Conservation (phyloP, 2,329 filamentous ascomycete genomes). For the Ceratocystis ficicola region DNA sequence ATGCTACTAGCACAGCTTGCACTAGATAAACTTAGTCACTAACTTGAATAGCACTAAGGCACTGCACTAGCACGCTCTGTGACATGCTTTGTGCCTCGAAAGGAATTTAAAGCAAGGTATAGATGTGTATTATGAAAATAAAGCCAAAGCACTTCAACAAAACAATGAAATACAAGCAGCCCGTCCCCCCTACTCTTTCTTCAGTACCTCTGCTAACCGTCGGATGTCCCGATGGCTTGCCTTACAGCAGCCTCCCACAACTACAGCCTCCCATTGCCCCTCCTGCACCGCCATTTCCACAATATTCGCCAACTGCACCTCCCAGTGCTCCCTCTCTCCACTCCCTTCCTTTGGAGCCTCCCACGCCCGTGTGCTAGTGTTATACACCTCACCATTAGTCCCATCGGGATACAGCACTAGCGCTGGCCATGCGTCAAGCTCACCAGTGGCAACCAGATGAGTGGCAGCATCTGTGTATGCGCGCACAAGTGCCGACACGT, state of each 20-base stretch:
- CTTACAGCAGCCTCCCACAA: conserved; percentile 45
- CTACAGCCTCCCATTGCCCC: conserved; percentile 35
- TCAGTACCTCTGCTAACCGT: not conserved
- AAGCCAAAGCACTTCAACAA: no score
- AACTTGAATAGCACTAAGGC: no score
- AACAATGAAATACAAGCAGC: no score
- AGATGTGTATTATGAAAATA: no score
- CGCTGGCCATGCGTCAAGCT: conserved; percentile 35
- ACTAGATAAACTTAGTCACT: no score
- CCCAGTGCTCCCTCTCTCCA: conserved; percentile 33
- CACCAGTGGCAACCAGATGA: conserved; percentile 30
- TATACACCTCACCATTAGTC: conserved; percentile 55
- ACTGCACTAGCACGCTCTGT: no score
- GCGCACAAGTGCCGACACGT: conserved; percentile 43
- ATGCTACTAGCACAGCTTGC: no score
- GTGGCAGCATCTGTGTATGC: conserved; percentile 41
- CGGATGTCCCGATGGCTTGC: conserved; percentile 32
- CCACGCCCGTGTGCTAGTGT: conserved; percentile 51
- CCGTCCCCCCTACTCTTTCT: not conserved
- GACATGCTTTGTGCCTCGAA: no score
- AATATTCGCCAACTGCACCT: conserved; percentile 33
- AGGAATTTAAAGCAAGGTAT: no score
- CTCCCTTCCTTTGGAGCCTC: conserved; percentile 27
- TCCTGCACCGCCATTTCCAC: conserved; percentile 31
- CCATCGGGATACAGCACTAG: conserved; percentile 58